Evolutionary conservation across 208 protist species (phyloP), one percentile per base, ranked within the genome.

Genomic region (Acanthamoeba royreba): DNA sequence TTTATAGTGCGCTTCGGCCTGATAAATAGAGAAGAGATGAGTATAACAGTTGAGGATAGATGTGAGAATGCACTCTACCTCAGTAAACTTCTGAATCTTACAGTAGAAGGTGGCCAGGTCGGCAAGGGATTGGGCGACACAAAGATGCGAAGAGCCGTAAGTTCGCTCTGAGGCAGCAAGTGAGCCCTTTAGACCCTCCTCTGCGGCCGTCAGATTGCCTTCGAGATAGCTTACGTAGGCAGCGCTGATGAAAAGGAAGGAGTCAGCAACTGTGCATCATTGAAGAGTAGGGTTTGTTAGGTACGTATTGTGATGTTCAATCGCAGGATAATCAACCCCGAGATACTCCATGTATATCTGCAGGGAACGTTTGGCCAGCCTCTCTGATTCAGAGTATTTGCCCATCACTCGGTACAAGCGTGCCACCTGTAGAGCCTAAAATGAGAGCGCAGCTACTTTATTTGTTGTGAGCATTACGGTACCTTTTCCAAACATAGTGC

Each of bases 281-380:
- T n/a, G n/a, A n/a, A n/a, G n/a, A n/a, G n/a, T n/a, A n/a, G n/a
- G n/a, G n/a, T n/a, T n/a, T n/a, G n/a, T n/a, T 0, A n/a, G 2
- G 61, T 63, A 91, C 85, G 85, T 91, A 38, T 91, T 63, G 61
- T 40, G 55, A 35, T 93, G 88, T 28, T 93, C 88, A 46, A 93
- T 85, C 3, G 88, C 88, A 25, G 88, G 83, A 19, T 90, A 66
- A 42, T 90, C 83, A 38, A 69, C 83, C 8, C 83, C 83, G 17
- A 90, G 83, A 61, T 45, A 61, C 40, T 90, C 52, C 83, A 90
- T 93, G 45, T 93, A 93, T 38, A 93, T 93, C 22, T 74, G 43
- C 5, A 93, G 66, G 4, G 88, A 93, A 45, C 66, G 8, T 46
- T 93, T 77, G 25, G 69, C 63, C 58, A 93, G 28, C 17, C 52